Evolutionary conservation across 192 early-diverging fungal species (phyloP).

Genomic region (Phlyctochytrium planicorne): DNA sequence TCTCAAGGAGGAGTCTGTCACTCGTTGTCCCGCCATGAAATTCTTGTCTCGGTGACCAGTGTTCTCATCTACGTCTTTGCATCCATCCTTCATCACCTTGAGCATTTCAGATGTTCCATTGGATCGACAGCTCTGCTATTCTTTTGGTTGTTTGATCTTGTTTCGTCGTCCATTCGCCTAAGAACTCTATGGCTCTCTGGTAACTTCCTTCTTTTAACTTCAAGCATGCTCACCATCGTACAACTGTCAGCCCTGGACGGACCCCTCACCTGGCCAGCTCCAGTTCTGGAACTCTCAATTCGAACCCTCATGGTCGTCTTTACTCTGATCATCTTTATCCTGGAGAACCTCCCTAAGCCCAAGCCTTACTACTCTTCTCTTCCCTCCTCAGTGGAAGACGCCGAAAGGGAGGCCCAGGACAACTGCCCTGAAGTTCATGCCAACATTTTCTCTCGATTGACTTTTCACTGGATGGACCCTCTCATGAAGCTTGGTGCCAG

Average conservation of each 20-base stretch:
- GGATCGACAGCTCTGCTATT: constrained; percentile 56
- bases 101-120: constrained; percentile 44
- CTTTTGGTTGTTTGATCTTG: constrained; percentile 46
- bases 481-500: constrained; percentile 76
- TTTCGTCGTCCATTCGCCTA: constrained; percentile 30
- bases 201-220: constrained; percentile 23
- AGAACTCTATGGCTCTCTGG: constrained; percentile 39
- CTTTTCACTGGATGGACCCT: constrained; percentile 90
- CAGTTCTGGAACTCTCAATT: background rate
- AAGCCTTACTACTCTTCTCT: constrained; percentile 11
- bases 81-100: constrained; percentile 39
- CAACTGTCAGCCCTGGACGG: too few species aligned
- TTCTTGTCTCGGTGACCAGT: background rate
- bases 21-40: background rate
- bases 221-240: too few species aligned
- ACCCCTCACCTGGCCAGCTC: background rate
- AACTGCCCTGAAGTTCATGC: constrained; percentile 74
- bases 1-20: background rate
- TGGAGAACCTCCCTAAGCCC: constrained; percentile 46
- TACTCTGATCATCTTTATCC: constrained; percentile 30
- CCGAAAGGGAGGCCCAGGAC: background rate
- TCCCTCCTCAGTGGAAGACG: constrained; percentile 4
- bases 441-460: constrained; percentile 78
- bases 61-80: constrained; percentile 32
- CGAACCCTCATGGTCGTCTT: constrained; percentile 16